Evolutionary conservation across 1,284 basidiomycete genomes (phyloP).

Genomic region (Volvariella surrecta): DNA sequence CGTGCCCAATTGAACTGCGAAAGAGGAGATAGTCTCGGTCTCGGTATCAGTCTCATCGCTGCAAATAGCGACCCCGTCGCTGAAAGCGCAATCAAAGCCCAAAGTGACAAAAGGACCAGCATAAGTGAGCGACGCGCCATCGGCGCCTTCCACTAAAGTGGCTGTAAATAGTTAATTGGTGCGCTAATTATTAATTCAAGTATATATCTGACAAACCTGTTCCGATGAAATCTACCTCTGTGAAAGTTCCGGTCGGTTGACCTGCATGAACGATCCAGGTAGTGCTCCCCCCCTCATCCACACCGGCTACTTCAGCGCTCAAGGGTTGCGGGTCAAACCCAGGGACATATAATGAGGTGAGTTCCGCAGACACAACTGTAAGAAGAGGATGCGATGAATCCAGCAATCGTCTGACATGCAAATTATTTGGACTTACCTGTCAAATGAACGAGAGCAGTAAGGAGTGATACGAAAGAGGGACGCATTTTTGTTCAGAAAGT

Average conservation of each 20-base stretch:
- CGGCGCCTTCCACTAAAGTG: slow-evolving; percentile 17
- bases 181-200: neutral
- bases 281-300: slow-evolving; percentile 16
- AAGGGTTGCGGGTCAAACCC: slow-evolving; percentile 18
- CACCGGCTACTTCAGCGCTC: slow-evolving; percentile 17
- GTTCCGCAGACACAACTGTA: neutral
- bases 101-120: slow-evolving; percentile 4
- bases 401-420: neutral
- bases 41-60: neutral
- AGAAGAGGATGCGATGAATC: neutral
- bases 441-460: neutral
- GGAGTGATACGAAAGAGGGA: neutral
- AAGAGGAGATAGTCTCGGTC: neutral
- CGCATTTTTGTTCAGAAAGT: neutral
- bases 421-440: neutral
- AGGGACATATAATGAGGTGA: slow-evolving; percentile 14
- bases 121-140: slow-evolving; percentile 14
- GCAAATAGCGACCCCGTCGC: neutral
- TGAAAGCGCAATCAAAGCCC: neutral
- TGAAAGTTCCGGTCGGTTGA: slow-evolving; percentile 8
- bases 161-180: slow-evolving; percentile 10
- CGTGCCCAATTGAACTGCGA: neutral
- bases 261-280: slow-evolving; percentile 18
- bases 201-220: slow-evolving; percentile 10
- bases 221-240: slow-evolving; percentile 10